Evolutionary conservation across 306 rosid genomes (phyloP).

Genomic region (Sicyos baderoa): DNA sequence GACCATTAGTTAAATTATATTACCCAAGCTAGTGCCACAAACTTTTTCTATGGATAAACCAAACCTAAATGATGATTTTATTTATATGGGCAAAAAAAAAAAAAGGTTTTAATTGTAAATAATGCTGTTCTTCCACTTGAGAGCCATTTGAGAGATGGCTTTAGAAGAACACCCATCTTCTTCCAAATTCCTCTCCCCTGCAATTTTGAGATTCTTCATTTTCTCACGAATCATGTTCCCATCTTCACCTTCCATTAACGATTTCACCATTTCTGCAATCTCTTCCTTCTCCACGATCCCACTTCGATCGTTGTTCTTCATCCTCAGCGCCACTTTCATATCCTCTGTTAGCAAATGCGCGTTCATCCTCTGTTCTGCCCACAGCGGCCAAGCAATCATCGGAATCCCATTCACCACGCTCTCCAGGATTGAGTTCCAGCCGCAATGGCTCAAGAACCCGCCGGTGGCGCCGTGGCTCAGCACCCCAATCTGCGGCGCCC

Average conservation of each 20-base stretch:
- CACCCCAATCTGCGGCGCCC: conserved; percentile 70
- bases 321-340: conserved; percentile 38
- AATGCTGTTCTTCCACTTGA: conserved; percentile 30
- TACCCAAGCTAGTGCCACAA: too few species aligned
- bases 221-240: conserved; percentile 38
- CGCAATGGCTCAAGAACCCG: conserved; percentile 65
- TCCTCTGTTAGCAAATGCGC: conserved; percentile 39
- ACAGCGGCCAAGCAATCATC: conserved; percentile 64
- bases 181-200: conserved; percentile 28
- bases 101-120: too few species aligned
- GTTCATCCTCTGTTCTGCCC: conserved; percentile 66
- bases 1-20: too few species aligned
- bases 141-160: conserved; percentile 35
- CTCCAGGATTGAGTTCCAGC: conserved; percentile 69
- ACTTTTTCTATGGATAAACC: too few species aligned
- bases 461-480: conserved; percentile 51
- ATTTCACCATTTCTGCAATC: conserved; percentile 39
- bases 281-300: conserved; percentile 45
- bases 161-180: conserved; percentile 45
- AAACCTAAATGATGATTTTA: too few species aligned
- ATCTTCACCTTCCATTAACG: conserved; percentile 58
- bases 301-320: conserved; percentile 2
- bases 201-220: conserved; percentile 49
- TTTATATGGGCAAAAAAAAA: too few species aligned
- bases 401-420: conserved; percentile 58